Evolutionary conservation across 148 eudicot species (phyloP).

Genomic region (Euryodendron excelsum): DNA sequence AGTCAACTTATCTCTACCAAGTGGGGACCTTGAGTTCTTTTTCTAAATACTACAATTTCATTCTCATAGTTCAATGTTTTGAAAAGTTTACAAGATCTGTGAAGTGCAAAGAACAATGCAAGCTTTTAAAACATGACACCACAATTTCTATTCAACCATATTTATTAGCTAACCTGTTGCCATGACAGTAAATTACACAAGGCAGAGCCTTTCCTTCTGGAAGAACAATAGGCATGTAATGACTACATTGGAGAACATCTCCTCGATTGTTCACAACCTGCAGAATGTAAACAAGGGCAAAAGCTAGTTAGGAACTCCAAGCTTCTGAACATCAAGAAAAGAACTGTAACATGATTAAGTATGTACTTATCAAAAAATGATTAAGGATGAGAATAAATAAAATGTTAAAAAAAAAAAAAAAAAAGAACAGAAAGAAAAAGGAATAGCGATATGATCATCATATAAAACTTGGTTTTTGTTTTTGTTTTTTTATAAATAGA

Average conservation of each 20-base stretch:
- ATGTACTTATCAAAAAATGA: no score
- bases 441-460: neutral
- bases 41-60: neutral
- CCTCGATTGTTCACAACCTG: conserved; percentile 83
- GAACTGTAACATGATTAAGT: no score
- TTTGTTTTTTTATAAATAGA: neutral
- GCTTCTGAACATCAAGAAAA: neutral
- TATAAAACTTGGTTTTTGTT: neutral
- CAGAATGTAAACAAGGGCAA: conserved; percentile 17
- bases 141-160: neutral
- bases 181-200: conserved; percentile 96
- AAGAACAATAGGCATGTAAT: conserved; percentile 63
- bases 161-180: conserved; percentile 71
- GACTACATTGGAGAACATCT: conserved; percentile 84
- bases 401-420: neutral
- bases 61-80: neutral
- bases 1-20: neutral
- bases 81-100: neutral
- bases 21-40: conserved; percentile 4
- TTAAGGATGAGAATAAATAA: neutral
- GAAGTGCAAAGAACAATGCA: neutral
- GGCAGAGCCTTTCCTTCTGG: conserved; percentile 86
- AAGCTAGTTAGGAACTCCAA: conserved; percentile 11
- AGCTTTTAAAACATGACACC: neutral
- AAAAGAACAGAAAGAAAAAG: neutral